Evolutionary conservation across 257 asterid species (phyloP).

Genomic region (Lithospermum erythrorhizon): DNA sequence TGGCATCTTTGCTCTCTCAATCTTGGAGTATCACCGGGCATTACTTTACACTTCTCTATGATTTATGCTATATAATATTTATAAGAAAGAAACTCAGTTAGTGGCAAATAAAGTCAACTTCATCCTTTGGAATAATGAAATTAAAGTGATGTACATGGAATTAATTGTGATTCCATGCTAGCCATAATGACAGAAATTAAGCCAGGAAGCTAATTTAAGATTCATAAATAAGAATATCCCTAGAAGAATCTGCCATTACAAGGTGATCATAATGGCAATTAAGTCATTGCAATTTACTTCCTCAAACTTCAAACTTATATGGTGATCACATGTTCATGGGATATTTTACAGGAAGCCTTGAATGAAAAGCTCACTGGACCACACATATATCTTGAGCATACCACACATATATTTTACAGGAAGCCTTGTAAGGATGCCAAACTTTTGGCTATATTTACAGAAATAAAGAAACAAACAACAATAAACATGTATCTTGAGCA

Average conservation of each 20-base stretch:
- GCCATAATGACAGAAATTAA: not conserved
- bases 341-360: not conserved
- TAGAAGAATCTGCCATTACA: not conserved
- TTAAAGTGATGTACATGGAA: not conserved
- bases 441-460: not conserved
- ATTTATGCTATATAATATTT: conserved; percentile 63
- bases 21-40: conserved; percentile 79
- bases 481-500: conserved; percentile 8
- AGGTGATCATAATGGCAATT: not conserved
- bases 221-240: not conserved
- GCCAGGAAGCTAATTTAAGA: not conserved
- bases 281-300: no score
- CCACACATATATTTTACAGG: no score
- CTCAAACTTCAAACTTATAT: no score
- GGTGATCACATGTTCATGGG: no score
- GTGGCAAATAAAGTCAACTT: not conserved
- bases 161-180: not conserved
- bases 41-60: conserved; percentile 85
- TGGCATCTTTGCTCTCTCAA: conserved; percentile 75
- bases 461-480: conserved; percentile 4
- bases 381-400: not conserved
- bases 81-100: conserved; percentile 13
- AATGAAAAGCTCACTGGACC: not conserved
- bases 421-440: not conserved
- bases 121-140: not conserved